Evolutionary conservation across 192 early-diverging fungal species (phyloP).

Genomic region (Coemansia sp.): DNA sequence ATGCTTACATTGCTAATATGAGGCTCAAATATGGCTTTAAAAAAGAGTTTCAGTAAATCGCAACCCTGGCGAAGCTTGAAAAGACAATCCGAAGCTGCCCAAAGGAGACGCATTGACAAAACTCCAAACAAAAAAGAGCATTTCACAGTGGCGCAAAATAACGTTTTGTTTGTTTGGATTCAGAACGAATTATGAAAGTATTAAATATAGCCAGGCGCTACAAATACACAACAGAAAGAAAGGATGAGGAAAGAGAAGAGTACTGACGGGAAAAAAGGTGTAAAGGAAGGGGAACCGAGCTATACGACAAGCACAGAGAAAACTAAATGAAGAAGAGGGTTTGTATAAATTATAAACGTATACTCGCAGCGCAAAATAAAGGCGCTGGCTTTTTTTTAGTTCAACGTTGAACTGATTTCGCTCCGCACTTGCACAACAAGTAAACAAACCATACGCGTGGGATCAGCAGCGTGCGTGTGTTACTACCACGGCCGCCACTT

Average conservation of each 20-base stretch:
- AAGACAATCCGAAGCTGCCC: too few relatives aligned
- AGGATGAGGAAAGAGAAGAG: neutral
- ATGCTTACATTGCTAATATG: too few relatives aligned
- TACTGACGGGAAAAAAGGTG: constrained; percentile 2
- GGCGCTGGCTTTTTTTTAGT: neutral
- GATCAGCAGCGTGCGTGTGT: neutral
- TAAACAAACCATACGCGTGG: neutral
- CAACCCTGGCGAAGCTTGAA: too few relatives aligned
- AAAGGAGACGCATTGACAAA: too few relatives aligned
- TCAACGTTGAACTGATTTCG: too few relatives aligned
- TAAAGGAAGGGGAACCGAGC: neutral
- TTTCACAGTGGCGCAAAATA: constrained; percentile 4
- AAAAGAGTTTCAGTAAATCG: too few relatives aligned
- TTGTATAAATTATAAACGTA: neutral
- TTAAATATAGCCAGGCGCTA: neutral
- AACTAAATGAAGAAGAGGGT: neutral
- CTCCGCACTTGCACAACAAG: neutral
- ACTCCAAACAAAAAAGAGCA: neutral
- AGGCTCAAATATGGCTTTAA: too few relatives aligned
- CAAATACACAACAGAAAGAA: neutral
- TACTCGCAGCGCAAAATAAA: neutral
- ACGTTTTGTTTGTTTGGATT: neutral
- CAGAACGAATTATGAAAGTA: neutral
- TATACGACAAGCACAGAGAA: neutral
- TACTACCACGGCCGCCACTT: constrained; percentile 52